A percentile compares a stretch with the other conserved stretches of the same genome.
Conservation (phyloP, 768 basidiomycete species). For the Lactarius vividus region DNA sequence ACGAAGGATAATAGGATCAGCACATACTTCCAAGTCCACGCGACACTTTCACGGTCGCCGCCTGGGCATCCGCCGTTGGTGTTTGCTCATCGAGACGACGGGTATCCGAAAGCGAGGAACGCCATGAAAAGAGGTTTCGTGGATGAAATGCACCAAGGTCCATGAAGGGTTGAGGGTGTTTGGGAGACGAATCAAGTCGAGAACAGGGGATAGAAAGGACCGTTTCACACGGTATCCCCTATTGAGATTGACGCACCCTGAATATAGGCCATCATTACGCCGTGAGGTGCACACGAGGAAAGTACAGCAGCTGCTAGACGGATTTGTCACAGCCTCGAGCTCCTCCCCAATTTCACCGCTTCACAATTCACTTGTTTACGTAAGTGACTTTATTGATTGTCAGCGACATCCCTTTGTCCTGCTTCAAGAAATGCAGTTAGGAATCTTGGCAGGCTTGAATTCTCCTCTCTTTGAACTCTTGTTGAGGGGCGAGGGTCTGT, state of each 20-base stretch:
- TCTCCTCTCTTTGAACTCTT: not conserved
- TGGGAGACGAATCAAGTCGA: not conserved
- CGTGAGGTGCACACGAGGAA: not conserved
- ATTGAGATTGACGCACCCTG: not conserved
- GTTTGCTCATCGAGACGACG: not conserved
- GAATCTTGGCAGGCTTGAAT: not conserved
- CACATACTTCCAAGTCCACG: not conserved
- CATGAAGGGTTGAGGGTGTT: not conserved
- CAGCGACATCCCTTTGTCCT: not conserved
- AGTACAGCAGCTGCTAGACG: not conserved
- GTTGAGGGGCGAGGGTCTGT: too few species aligned
- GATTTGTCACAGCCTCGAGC: not conserved
- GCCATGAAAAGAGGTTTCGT: constrained; percentile 3
- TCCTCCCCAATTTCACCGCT: not conserved
- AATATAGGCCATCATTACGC: not conserved
- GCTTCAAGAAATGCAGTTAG: not conserved
- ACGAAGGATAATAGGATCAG: not conserved
- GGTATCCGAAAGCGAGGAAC: not conserved
- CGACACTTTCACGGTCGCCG: not conserved
- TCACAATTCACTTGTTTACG: not conserved
- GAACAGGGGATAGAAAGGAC: not conserved
- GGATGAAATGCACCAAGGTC: constrained; percentile 10
- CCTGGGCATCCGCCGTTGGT: not conserved
- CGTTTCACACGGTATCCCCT: not conserved
- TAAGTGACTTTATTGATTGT: not conserved